A percentile compares a stretch with the other conserved stretches of the same genome.
These are phyloP conservation scores for Wallacemonas rigidus DNA, from an alignment of 208 protist species.

Conservation along the genomic window DNA sequence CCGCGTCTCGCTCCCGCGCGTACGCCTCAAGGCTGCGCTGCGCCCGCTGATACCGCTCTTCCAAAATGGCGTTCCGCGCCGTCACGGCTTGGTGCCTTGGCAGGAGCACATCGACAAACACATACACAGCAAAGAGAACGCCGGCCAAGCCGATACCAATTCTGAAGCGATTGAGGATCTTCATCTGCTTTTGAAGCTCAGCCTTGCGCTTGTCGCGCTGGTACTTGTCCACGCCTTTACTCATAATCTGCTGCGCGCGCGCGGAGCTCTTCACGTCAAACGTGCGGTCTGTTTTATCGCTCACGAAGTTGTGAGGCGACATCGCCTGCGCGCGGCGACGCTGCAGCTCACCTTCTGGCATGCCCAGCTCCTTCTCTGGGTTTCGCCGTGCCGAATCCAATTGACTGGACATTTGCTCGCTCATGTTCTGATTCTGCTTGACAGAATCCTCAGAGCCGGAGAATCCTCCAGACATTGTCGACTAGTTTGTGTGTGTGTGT, in stretches of 20 bases:
- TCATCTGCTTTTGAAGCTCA: constrained; percentile 57
- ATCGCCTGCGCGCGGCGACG: constrained; percentile 59
- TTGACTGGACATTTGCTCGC: constrained; percentile 32
- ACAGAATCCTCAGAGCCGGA: constrained; percentile 42
- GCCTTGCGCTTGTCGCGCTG: constrained; percentile 67
- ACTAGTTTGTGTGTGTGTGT: neutral
- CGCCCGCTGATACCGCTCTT: constrained; percentile 66
- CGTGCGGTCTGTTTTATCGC: constrained; percentile 30
- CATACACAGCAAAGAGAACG: constrained; percentile 44
- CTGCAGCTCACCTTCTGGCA: constrained; percentile 66
- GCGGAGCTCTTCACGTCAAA: constrained; percentile 87
- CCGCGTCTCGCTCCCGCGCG: constrained; percentile 7
- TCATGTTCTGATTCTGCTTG: constrained; percentile 33
- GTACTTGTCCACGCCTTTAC: constrained; percentile 52
- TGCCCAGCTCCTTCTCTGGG: constrained; percentile 68
- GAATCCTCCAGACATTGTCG: constrained; percentile 24
- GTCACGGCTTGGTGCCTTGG: constrained; percentile 76
- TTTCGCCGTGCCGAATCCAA: constrained; percentile 43
- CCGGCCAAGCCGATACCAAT: constrained; percentile 40
- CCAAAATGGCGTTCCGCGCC: constrained; percentile 53
- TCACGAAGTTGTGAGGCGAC: constrained; percentile 50
- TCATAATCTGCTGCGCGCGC: constrained; percentile 87
- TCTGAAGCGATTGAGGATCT: constrained; percentile 51
- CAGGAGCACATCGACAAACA: constrained; percentile 55
- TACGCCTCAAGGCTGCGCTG: constrained; percentile 42